Evolutionary conservation across 805 yeast species (phyloP), one percentile per base, ranked within the genome.

Genomic region (Pichia membranifaciens): DNA sequence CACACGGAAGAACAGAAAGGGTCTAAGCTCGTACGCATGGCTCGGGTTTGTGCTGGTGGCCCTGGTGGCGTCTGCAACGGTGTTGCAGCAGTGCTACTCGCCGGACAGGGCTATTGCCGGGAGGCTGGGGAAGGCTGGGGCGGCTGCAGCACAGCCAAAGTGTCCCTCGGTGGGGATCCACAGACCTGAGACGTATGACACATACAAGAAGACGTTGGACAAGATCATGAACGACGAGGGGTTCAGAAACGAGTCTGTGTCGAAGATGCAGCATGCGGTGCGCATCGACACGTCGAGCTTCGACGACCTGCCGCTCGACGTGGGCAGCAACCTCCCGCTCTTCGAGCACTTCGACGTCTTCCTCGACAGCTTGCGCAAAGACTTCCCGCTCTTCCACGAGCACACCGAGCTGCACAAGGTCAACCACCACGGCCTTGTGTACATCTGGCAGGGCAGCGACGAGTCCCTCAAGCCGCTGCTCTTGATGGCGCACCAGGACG

Each of bases 261-360:
- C 56, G 10, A 75, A 70, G 53, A 67, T 81, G 47, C 63, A 76
- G 8, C 79, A 76, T 5, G 86, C 91, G 1, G 74, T 86, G 20
- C 72, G 73, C 57, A 72, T 84, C 48, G 81, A 82, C 37, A 84
- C 95, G 1, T 81, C 77, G 51, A 72, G 80, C 15, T 72, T 63
- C 51, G 95, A 87, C 59, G 73, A 71, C 20, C 67, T 62, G 45
- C 76, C 77, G 7, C 50, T 54, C 8, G 45, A 48, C 15, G 78
- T 79, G 5, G 71, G 65, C 12, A 75, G 74, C 9, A 79, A 78
- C 38, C 71, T 71, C 16, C 70, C 73, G 31, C 80, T 81, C 72
- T 68, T 69, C 32, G 51, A 57, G 16, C 54, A 56, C 34, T 65
- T 64, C 34, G 53, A 46, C 31, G 40, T 22, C 2, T 74, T 75